phyloP scores from a whole-genome alignment of 1,139 yeast species.

The Hansenula sp. region DNA sequence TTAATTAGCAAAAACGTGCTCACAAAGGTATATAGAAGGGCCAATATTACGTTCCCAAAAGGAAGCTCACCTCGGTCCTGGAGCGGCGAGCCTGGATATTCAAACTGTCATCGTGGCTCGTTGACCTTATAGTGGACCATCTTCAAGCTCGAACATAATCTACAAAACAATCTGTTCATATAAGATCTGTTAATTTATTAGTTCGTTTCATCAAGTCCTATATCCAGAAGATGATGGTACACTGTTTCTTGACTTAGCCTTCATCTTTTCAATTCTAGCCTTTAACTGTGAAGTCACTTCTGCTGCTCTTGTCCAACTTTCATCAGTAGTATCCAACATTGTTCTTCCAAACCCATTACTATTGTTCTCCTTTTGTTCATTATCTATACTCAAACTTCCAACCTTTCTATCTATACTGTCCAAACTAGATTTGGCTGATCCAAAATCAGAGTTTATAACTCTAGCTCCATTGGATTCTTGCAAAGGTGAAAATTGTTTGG shows the following conservation, averaged over 20 bases:
- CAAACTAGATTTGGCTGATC: conserved; percentile 6
- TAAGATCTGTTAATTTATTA: no score
- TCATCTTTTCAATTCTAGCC: conserved; percentile 88
- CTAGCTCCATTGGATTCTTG: conserved; percentile 16
- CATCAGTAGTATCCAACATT: conserved; percentile 48
- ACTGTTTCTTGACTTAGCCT: conserved; percentile 47
- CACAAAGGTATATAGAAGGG: neutral
- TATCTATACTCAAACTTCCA: conserved; percentile 19
- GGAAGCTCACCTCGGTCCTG: no score
- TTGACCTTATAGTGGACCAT: no score
- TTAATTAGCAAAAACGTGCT: neutral
- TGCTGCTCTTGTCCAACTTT: conserved; percentile 86
- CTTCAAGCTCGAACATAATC: no score
- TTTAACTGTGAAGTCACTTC: conserved; percentile 83
- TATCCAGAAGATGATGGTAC: conserved; percentile 5
- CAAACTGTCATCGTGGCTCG: no score
- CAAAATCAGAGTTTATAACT: conserved; percentile 6
- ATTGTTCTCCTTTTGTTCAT: conserved; percentile 20
- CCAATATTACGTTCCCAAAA: no score
- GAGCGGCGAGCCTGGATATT: no score
- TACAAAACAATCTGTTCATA: no score
- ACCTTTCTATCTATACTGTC: conserved; percentile 20
- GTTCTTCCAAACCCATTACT: conserved; percentile 15
- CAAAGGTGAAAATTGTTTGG: conserved; percentile 10
- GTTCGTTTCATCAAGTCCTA: conserved; percentile 1